A percentile compares a stretch with the other conserved stretches of the same genome.
Conservation (phyloP, 495 filamentous ascomycete genomes). For the Annulohypoxylon maeteangense region DNA sequence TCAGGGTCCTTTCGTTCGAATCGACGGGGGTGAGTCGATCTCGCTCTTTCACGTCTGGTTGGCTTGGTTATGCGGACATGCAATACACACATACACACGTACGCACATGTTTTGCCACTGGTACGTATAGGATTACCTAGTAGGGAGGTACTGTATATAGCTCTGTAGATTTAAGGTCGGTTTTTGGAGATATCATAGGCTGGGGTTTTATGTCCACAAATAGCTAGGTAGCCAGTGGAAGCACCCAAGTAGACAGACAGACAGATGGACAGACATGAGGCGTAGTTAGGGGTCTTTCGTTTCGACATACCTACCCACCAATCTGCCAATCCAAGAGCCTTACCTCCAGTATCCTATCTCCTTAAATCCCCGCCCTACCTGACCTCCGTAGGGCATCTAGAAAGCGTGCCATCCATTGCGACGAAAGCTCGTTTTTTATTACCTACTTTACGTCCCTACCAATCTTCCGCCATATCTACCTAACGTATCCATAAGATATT, state of each 20-base stretch:
- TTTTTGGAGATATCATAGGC: not conserved
- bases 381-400: not conserved
- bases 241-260: not conserved
- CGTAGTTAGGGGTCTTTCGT: not conserved
- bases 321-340: not conserved
- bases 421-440: not conserved
- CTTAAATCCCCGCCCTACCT: not conserved
- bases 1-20: not conserved
- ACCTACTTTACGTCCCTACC: not conserved
- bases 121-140: not conserved
- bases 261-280: not conserved
- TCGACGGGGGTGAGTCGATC: not conserved
- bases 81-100: slow-evolving; percentile 2
- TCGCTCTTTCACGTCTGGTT: not conserved
- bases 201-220: not conserved
- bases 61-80: not conserved
- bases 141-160: not conserved
- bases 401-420: not conserved
- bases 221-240: not conserved
- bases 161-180: not conserved
- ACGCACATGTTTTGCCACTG: not conserved
- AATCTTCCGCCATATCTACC: not conserved
- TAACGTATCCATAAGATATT: not conserved
- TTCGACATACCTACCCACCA: not conserved
- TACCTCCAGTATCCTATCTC: not conserved